Conservation (phyloP, 2,329 filamentous ascomycete species). For the Diaporthe australafricana region DNA sequence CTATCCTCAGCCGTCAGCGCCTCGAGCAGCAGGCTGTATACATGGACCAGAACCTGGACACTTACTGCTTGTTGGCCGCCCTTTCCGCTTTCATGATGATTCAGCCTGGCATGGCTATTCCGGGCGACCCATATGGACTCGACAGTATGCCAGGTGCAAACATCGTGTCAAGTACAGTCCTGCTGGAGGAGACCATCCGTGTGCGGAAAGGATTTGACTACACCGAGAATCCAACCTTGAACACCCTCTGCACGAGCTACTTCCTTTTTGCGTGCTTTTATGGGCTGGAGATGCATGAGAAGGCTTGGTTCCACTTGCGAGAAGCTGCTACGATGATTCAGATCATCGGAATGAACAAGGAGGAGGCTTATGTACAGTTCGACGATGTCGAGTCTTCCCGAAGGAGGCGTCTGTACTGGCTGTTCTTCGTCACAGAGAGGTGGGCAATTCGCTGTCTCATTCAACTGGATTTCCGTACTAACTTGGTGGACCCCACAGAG, state of each 20-base stretch:
- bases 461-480: conserved; percentile 34
- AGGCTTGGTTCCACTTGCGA: conserved; percentile 83
- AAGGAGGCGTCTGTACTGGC: conserved; percentile 77
- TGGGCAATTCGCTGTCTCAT: conserved; percentile 47
- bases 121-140: conserved; percentile 66
- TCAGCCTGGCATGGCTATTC: conserved; percentile 74
- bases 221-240: conserved; percentile 65
- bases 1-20: conserved; percentile 69
- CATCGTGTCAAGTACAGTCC: conserved; percentile 72
- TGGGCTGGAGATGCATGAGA: conserved; percentile 77
- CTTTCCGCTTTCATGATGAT: conserved; percentile 76
- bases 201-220: conserved; percentile 74
- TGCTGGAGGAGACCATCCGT: conserved; percentile 76
- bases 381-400: conserved; percentile 71
- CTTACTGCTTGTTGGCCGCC: conserved; percentile 73
- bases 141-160: conserved; percentile 69
- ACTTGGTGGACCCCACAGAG: conserved; percentile 53
- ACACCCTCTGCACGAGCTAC: conserved; percentile 78
- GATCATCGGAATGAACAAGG: conserved; percentile 70
- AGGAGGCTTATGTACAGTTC: conserved; percentile 70
- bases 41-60: conserved; percentile 72
- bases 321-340: conserved; percentile 80
- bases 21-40: conserved; percentile 69
- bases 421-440: conserved; percentile 79
- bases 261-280: conserved; percentile 82